Base-by-base conservation (phyloP, 129 eudicot species). In the Heracleum sosnowskyi region DNA sequence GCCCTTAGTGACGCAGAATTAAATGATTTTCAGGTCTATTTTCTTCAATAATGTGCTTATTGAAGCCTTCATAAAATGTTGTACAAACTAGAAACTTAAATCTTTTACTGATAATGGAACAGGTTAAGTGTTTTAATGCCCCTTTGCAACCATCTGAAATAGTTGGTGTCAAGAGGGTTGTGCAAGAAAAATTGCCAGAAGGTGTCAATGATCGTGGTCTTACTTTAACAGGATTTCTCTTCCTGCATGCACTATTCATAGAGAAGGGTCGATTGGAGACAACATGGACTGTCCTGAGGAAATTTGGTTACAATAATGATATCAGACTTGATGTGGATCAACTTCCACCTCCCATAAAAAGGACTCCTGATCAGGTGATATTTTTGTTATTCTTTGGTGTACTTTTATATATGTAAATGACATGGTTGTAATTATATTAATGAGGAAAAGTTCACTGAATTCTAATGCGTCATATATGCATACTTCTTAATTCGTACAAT, bases 61-160 rank as follows among this genome's bases (percentile, higher is more conserved):
- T 64, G 44, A 28, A 34, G 16, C 36, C 35, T 8, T 4, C 24
- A 11, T 71, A 26, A 26, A 26, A 16, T 63, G 70, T 29, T 24
- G 47, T 35, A 9, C n/a, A 40, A 28, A 20, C 36, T 73, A 53
- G 73, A 76, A 53, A 45, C 55, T 82, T 75, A 82, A 35, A 33
- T 47, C 73, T 37, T 45, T 62, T 37, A 6, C 28, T 49, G 29
- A 75, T 62, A 36, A 53, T 79, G 35, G 69, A 79, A 82, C 85
- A 95, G 99, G 99, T 95, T 78, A 95, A 88, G 80, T 95, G 99
- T 85, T 95, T 95, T 82, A 92, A 87, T 83, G 97, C 99, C 69
- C 99, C 99, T 29, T 78, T 95, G 74, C 99, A 91, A 82, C 92
- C 97, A 64, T 87, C 97, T 68, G 99, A 95, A 87, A 89, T 95